Percentiles rank a stretch among this genome's conserved stretches.
These are phyloP conservation scores for Kuraishia piskuri DNA, from an alignment of 805 yeast genomes.

Conservation along the genomic window DNA sequence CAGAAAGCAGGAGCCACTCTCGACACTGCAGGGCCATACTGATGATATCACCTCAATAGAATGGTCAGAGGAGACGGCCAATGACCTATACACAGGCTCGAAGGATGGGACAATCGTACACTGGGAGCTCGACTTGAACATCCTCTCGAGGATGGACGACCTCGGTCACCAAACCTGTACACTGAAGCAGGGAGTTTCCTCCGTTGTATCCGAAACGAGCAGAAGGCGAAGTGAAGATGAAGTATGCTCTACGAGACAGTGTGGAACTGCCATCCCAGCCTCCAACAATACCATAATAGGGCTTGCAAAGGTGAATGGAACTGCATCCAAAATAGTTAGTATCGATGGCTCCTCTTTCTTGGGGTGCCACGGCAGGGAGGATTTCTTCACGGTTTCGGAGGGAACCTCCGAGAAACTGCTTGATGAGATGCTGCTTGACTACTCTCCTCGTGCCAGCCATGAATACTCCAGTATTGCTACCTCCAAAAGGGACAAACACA, in stretches of 20 bases:
- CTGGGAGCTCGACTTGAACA: constrained; percentile 39
- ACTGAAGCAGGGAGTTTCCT: constrained; percentile 35
- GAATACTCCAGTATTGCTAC: not conserved
- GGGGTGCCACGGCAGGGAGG: constrained; percentile 38
- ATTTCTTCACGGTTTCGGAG: not conserved
- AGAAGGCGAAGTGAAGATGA: constrained; percentile 21
- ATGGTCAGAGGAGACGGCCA: constrained; percentile 35
- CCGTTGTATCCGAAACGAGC: constrained; percentile 27
- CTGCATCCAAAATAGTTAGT: constrained; percentile 28
- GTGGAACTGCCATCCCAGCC: constrained; percentile 58
- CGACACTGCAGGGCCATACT: constrained; percentile 45
- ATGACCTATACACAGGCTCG: constrained; percentile 49
- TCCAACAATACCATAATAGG: constrained; percentile 41
- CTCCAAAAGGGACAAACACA: not conserved
- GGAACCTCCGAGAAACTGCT: not conserved
- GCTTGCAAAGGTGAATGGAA: constrained; percentile 28
- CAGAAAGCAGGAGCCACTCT: constrained; percentile 44
- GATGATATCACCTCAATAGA: constrained; percentile 47
- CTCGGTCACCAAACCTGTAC: constrained; percentile 24
- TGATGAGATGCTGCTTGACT: not conserved
- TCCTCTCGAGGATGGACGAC: not conserved
- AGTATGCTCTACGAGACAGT: constrained; percentile 33
- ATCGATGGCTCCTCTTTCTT: constrained; percentile 47
- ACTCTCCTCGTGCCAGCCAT: not conserved
- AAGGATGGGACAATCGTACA: constrained; percentile 59